These are phyloP conservation scores for Dipodascus geniculatus DNA, from an alignment of 805 yeast genomes.

Conservation along the genomic window DNA sequence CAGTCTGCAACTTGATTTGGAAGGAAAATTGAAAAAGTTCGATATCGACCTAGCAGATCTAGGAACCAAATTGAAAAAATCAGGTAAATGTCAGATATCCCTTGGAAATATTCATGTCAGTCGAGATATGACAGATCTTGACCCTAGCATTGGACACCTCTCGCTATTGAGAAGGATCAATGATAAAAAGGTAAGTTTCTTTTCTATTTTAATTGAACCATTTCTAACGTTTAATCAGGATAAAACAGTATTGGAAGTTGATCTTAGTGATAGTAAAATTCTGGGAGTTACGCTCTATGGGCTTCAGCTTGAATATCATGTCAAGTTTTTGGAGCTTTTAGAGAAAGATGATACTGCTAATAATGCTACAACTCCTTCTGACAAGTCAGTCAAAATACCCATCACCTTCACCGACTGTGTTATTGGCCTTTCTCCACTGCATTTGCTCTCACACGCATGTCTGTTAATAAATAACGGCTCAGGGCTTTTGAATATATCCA, in stretches of 20 bases:
- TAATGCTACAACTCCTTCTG: slow-evolving; percentile 9
- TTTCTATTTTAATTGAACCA: not conserved
- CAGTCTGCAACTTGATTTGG: not conserved
- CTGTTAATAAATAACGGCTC: slow-evolving; percentile 44
- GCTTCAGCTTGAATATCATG: slow-evolving; percentile 42
- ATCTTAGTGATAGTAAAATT: slow-evolving; percentile 25
- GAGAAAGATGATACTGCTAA: slow-evolving; percentile 16
- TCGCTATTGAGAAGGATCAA: slow-evolving; percentile 12
- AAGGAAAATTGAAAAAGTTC: not conserved
- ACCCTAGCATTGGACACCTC: slow-evolving; percentile 5
- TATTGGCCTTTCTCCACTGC: slow-evolving; percentile 52
- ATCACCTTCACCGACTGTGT: slow-evolving; percentile 37
- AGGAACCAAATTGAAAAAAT: slow-evolving; percentile 1
- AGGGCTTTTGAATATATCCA: slow-evolving; percentile 34
- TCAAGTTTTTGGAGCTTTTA: slow-evolving; percentile 43
- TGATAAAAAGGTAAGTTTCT: slow-evolving; percentile 7
- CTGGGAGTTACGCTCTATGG: slow-evolving; percentile 38
- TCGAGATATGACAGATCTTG: slow-evolving; percentile 12
- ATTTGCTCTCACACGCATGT: slow-evolving; percentile 42
- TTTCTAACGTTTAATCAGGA: slow-evolving; percentile 9
- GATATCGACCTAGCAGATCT: not conserved
- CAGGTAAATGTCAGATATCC: not conserved
- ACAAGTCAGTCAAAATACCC: slow-evolving; percentile 13
- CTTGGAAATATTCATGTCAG: not conserved
- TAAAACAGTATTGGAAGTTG: slow-evolving; percentile 32